Evolutionary conservation across 306 rosid genomes (phyloP).

Genomic region (Phaseolus lunatus): DNA sequence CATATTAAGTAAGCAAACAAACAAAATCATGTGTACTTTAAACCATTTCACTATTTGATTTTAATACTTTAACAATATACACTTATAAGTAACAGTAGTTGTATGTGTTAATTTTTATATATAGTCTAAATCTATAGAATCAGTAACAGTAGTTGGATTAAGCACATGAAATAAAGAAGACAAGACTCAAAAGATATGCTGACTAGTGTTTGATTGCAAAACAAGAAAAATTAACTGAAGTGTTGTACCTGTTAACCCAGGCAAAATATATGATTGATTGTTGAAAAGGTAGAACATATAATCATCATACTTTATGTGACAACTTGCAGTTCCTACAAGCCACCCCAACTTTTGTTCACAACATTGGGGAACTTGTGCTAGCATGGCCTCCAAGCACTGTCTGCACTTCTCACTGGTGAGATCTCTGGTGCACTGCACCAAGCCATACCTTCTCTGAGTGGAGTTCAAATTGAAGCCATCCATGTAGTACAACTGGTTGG

Average conservation of each 20-base stretch:
- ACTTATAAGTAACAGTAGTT: too few relatives aligned
- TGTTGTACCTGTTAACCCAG: background rate
- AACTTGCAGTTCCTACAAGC: background rate
- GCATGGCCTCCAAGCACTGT: conserved; percentile 12
- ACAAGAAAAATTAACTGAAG: background rate
- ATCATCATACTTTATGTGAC: conserved; percentile 33
- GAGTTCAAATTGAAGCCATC: conserved; percentile 9
- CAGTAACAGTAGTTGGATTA: too few relatives aligned
- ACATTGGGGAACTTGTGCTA: conserved; percentile 1
- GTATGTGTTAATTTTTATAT: too few relatives aligned
- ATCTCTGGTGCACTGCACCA: conserved; percentile 45
- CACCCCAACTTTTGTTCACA: background rate
- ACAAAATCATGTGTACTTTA: background rate
- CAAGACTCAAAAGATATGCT: too few relatives aligned
- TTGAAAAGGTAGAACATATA: conserved; percentile 8
- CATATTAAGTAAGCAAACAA: background rate
- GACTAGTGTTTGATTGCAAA: background rate
- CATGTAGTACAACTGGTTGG: background rate
- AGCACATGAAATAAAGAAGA: too few relatives aligned
- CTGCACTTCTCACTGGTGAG: background rate
- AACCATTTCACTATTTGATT: too few relatives aligned
- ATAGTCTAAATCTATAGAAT: too few relatives aligned
- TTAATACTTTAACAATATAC: too few relatives aligned
- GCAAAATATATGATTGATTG: background rate
- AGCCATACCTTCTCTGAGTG: conserved; percentile 17